Evolutionary conservation across 768 basidiomycete genomes (phyloP), one percentile per base, ranked within the genome.

Genomic region (Mycena venus): DNA sequence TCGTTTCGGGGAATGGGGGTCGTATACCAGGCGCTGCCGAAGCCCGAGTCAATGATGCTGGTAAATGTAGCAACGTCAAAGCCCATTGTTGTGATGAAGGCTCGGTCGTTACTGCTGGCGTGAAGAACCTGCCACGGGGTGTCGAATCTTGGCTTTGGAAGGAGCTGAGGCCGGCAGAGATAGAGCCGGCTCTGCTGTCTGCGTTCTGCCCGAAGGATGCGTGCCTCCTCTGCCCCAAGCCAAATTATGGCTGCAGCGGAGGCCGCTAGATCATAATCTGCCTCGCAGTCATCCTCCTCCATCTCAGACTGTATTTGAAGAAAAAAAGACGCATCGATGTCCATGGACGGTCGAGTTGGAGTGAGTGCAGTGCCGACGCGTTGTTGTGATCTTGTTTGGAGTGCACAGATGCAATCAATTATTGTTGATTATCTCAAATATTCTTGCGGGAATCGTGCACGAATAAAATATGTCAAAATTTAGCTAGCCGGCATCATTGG

Each of bases 71-170:
- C 64, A 2, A 83, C 79, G 78, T 87, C 80, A 70, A 87, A 82
- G 1, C 86, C 85, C 86, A 87, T 87, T 0, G 85, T 89, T 0
- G 85, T 88, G 38, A 89, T 88, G 73, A 83, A 88, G 5, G 84
- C 86, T 4, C 83, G 73, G 64, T 88, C 83, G 70, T 79, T 80
- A 11, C 66, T 75, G 44, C 81, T 82, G 0, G 71, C 62, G 47
- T 78, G 84, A 0, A 88, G 80, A 0, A 32, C 25, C 53, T 83
- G 83, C 86, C 85, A 88, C 9, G 86, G 81, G 34, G 85, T 87
- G 27, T 78, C 59, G 3, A 40, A 3, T 8, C 78, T 72, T 21
- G 86, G 85, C 65, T 85, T 79, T 0, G 82, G 85, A 4, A 84
- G 79, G 1, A 87, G 78, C 23, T 85, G 70, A 0, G 78, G 49